Conservation (phyloP, 1,139 yeast genomes). For the Geotrichum fermentans region DNA sequence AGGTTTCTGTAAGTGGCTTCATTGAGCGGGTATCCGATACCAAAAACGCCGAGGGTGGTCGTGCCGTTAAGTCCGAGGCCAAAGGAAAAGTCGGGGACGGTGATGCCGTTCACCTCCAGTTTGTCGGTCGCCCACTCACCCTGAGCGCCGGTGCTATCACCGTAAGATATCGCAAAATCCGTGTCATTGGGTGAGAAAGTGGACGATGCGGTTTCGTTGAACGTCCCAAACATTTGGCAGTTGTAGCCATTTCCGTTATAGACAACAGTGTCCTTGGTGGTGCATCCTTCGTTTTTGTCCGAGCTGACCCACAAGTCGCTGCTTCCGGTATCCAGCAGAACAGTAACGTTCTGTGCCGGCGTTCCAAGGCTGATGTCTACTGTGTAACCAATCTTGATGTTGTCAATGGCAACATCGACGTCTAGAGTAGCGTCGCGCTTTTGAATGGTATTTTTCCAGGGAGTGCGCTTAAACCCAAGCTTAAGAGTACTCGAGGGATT, state of each 20-base stretch:
- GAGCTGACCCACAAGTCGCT: slow-evolving; percentile 59
- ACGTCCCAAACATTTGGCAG: slow-evolving; percentile 30
- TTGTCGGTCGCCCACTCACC: slow-evolving; percentile 32
- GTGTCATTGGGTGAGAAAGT: slow-evolving; percentile 26
- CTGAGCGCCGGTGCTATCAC: slow-evolving; percentile 30
- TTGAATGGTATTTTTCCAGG: background rate
- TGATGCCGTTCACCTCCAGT: slow-evolving; percentile 20
- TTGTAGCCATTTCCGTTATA: slow-evolving; percentile 22
- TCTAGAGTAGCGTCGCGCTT: background rate
- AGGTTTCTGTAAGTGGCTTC: slow-evolving; percentile 36
- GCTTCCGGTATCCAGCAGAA: slow-evolving; percentile 58
- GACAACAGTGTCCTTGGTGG: slow-evolving; percentile 30
- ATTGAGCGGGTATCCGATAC: slow-evolving; percentile 37
- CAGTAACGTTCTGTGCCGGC: slow-evolving; percentile 28
- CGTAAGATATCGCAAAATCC: slow-evolving; percentile 37
- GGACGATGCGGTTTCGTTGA: slow-evolving; percentile 34
- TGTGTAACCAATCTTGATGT: slow-evolving; percentile 35
- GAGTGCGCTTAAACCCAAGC: background rate
- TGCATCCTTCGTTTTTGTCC: slow-evolving; percentile 37
- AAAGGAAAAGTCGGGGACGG: slow-evolving; percentile 24
- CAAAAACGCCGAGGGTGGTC: slow-evolving; percentile 34
- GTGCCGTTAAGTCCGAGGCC: slow-evolving; percentile 33
- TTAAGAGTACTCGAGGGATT: background rate
- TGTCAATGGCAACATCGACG: background rate
- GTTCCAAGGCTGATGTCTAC: slow-evolving; percentile 30